Base-by-base conservation (phyloP, 2,329 filamentous ascomycete species). In the Colletotrichum sp. region DNA sequence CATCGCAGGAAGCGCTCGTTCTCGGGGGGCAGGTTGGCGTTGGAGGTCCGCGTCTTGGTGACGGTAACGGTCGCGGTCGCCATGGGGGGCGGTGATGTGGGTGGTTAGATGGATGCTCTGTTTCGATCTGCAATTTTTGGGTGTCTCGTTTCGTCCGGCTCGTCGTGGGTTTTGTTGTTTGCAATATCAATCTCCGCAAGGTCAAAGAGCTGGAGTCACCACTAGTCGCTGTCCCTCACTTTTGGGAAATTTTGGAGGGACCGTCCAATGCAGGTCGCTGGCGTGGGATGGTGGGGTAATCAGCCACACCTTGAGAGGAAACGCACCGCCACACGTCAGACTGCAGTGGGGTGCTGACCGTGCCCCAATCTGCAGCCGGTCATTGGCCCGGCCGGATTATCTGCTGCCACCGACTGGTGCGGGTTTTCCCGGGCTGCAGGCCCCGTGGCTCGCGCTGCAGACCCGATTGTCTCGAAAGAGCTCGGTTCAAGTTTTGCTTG, bases 1-100 rank as follows among this genome's bases (percentile, higher is more conserved):
- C 96, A 97, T 84, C 96, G 92, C 85, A 98, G 91, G 84, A 95
- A 98, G 68, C 97, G 93, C 87, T 99, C 97, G 85, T 96, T 98
- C 86, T 99, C 97, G 30, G 97, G 95, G 3, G 95, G 91, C 15
- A 98, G 90, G 80, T 96, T 95, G 81, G 91, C 84, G 81, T 90
- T 94, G 85, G 95, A 97, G 80, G 92, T 94, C 82, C 91, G 88
- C 55, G 91, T 88, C 77, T 88, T 86, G 77, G 85, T 88, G 77
- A 84, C 81, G 30, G 85, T 87, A 63, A 93, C 93, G 88, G 96
- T 96, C 77, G 83, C 86, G 69, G 86, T 87, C 66, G 83, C 84
- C 86, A 87, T 88, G 71, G 65, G 79, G 59, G 30, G 4, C 12
- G 7, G 48, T 39, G 11, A 5, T 44, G 19, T 8, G 1, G 15